Base-by-base conservation (phyloP, 352 stramenopile species). In the Pythium chondricola region DNA sequence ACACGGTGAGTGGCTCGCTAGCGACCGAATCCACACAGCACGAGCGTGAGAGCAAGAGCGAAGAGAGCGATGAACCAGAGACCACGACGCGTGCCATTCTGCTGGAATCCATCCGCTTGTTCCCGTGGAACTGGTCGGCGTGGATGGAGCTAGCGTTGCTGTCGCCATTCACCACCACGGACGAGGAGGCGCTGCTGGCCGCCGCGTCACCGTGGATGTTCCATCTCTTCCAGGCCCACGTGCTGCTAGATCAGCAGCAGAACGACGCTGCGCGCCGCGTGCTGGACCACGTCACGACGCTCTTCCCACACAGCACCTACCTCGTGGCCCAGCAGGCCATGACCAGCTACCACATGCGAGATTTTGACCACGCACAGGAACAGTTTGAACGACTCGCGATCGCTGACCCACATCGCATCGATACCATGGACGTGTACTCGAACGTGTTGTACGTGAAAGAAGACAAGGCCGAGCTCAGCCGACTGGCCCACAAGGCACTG, bases 61-160 rank as follows among this genome's bases (percentile, higher is more conserved):
- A 54, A n/a, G 43, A 57, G 49, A 31, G 16, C 26, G 25, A 30
- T 1, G 14, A 14, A 10, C 14, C 10, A 2, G 31, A 48, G 18
- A 18, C 79, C 18, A 76, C 74, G 9, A 88, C 76, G 18, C 74
- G 76, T 29, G 69, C 71, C 43, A 76, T 93, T 16, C 56, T 93
- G 6, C 40, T 87, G 33, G 75, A 81, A 46, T 88, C 82, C 2
- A 85, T 93, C 41, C 67, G 65, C 10, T 52, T 59, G 9, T 91
- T 84, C 46, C 83, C 83, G 14, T 93, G 71, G 71, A 98, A 98
- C 70, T 99, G 96, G 96, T 98, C 91, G 29, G 95, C 95, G 10
- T 99, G 96, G 96, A 92, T 98, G 61, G 95, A 98, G 62, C 69
- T 98, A 3, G 86, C 77, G 20, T 48, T 67, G 25, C 65, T 84